Base-by-base conservation (phyloP, 106 monocot species). In the Dendrobium officinale region DNA sequence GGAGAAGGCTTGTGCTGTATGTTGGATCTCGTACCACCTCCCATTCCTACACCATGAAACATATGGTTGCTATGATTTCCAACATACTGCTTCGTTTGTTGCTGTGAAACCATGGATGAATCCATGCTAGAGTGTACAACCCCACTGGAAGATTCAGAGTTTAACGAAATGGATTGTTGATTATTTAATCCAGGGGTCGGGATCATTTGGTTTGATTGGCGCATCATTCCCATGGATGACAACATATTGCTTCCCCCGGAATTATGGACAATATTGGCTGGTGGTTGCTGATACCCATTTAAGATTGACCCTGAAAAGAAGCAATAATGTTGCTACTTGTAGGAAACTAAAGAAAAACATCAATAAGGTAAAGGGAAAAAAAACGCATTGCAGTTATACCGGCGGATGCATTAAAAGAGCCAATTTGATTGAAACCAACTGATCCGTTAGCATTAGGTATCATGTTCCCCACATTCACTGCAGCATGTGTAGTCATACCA, bases 121-220 rank as follows among this genome's bases (percentile, higher is more conserved):
- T 93, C 96, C 33, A 87, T 51, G 33, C 75, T 79, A 55, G 90
- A 80, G 70, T 83, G 81, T 58, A 87, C 86, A 82, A 75, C 77
- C n/a, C 87, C 90, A 86, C 79, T 88, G 49, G 84, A 82, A 77
- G 31, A 80, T 47, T 84, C 87, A 72, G 91, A 83, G 79, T 85
- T 88, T 66, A 86, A 72, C 20, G 92, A 11, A 55, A 83, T 72
- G n/a, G 82, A 75, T 73, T 88, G 86, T 76, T 77, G 75, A 88
- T 88, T 88, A 77, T 83, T 95, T 41, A 95, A 92, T 54, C 99
- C 95, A 79, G 95, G 99, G 51, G 99, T 93, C 42, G 95, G 99
- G 17, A 99, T 93, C 95, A 99, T 95, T 73, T 93, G 95, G 75
- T 79, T 95, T 67, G 87, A 83, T 77, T 86, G 88, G 22, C 85